phyloP scores from a whole-genome alignment of 129 eudicot genomes.

The Pseudognaphalium luteoalbum region DNA sequence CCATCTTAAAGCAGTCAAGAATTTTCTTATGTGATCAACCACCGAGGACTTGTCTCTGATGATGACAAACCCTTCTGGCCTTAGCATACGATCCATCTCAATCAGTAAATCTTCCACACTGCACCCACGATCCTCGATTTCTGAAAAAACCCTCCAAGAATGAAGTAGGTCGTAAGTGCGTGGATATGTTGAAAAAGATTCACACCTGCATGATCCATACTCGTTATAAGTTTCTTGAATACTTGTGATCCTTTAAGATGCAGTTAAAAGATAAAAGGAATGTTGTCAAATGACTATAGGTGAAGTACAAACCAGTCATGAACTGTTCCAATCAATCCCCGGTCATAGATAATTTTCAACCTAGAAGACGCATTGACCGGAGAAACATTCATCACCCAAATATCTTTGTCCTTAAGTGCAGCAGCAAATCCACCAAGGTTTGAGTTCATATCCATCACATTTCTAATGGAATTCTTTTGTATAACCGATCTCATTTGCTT shows the following conservation, averaged over 20 bases:
- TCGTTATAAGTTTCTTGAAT: not conserved
- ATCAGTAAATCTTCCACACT: constrained; percentile 81
- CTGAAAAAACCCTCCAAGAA: constrained; percentile 76
- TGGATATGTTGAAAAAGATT: constrained; percentile 93
- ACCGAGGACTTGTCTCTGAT: constrained; percentile 62
- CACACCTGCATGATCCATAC: constrained; percentile 62
- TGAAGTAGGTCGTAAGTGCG: constrained; percentile 93
- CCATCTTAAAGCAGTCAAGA: constrained; percentile 64
- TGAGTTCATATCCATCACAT: constrained; percentile 97
- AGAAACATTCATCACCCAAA: constrained; percentile 98
- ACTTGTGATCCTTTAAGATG: not conserved
- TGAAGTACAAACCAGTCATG: constrained; percentile 70
- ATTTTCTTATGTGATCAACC: constrained; percentile 55
- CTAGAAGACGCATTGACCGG: constrained; percentile 58
- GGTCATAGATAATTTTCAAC: constrained; percentile 76
- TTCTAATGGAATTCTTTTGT: constrained; percentile 64
- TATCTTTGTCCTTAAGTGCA: constrained; percentile 77
- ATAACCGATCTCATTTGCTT: constrained; percentile 78
- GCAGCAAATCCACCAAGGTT: constrained; percentile 93
- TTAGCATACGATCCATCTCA: constrained; percentile 89
- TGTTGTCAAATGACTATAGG: not conserved
- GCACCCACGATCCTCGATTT: constrained; percentile 66
- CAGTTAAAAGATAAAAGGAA: not conserved
- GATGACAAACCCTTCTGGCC: constrained; percentile 88
- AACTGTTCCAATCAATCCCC: constrained; percentile 86